These are phyloP conservation scores for Kodamaea fukazawae DNA, from an alignment of 805 yeast species.

Conservation along the genomic window DNA sequence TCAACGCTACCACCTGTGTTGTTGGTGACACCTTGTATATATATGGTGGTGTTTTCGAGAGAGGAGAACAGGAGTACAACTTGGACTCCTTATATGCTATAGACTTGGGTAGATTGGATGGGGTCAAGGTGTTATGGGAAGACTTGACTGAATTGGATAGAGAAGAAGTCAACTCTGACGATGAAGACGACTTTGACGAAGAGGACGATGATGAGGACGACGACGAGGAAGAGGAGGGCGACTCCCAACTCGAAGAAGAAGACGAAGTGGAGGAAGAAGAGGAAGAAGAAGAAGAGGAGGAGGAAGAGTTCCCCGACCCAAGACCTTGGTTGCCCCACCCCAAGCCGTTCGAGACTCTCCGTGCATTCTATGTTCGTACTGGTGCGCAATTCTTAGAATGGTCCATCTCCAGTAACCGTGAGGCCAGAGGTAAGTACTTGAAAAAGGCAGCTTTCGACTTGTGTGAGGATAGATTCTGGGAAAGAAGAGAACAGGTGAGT, in stretches of 20 bases:
- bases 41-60: constrained; percentile 88
- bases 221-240: constrained; percentile 57
- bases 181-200: constrained; percentile 49
- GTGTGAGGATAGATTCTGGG: constrained; percentile 98
- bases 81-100: constrained; percentile 84
- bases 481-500: constrained; percentile 89
- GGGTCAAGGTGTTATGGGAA: constrained; percentile 88
- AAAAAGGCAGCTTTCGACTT: constrained; percentile 87
- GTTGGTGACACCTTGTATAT: constrained; percentile 80
- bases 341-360: constrained; percentile 80
- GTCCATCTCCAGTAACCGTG: constrained; percentile 85
- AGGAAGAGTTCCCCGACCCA: constrained; percentile 78
- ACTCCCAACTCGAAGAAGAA: constrained; percentile 56
- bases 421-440: constrained; percentile 84
- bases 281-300: constrained; percentile 57
- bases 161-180: constrained; percentile 60
- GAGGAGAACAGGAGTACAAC: constrained; percentile 79
- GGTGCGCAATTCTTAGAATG: constrained; percentile 87
- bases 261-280: constrained; percentile 70
- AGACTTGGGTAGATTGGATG: constrained; percentile 84
- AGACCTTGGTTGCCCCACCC: constrained; percentile 98
- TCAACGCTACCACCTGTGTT: constrained; percentile 82
- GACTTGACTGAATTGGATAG: constrained; percentile 58
- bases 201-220: constrained; percentile 67
- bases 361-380: constrained; percentile 81